phyloP scores from a whole-genome alignment of 345 rosid species.

The Conringia planisiliqua region DNA sequence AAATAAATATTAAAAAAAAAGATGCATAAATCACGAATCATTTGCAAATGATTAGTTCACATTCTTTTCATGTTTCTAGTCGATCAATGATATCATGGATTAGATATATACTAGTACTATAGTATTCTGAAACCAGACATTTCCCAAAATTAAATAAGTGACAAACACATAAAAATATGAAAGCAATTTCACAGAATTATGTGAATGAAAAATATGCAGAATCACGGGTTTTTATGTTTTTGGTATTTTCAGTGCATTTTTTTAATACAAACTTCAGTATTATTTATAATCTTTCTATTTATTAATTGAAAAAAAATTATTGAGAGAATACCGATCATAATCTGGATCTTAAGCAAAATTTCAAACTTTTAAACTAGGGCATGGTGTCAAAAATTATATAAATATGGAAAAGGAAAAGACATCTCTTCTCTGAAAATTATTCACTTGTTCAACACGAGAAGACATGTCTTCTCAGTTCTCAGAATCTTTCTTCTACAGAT shows the following conservation, averaged over 20 bases:
- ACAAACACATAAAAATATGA: too few species aligned
- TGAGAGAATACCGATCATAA: not conserved
- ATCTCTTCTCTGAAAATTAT: not conserved
- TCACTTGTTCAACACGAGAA: constrained; percentile 19
- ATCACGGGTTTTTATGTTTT: not conserved
- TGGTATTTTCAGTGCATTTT: not conserved
- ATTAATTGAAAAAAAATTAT: not conserved
- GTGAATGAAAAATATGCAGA: not conserved
- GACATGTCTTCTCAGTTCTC: constrained; percentile 10
- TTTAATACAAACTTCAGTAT: not conserved
- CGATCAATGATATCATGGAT: too few species aligned
- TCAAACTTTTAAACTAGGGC: not conserved
- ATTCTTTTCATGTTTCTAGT: too few species aligned
- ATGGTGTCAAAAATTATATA: not conserved
- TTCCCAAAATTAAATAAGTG: too few species aligned
- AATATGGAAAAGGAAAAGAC: not conserved
- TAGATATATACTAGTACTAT: too few species aligned
- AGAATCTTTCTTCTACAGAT: constrained; percentile 3
- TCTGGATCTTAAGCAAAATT: not conserved
- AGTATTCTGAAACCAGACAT: too few species aligned
- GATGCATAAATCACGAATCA: too few species aligned
- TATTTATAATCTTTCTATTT: not conserved
- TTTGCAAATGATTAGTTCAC: too few species aligned
- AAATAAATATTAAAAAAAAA: too few species aligned
- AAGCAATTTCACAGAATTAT: too few species aligned